These are phyloP conservation scores for Hypholoma fasciculare DNA, from an alignment of 768 basidiomycete species.

Conservation along the genomic window DNA sequence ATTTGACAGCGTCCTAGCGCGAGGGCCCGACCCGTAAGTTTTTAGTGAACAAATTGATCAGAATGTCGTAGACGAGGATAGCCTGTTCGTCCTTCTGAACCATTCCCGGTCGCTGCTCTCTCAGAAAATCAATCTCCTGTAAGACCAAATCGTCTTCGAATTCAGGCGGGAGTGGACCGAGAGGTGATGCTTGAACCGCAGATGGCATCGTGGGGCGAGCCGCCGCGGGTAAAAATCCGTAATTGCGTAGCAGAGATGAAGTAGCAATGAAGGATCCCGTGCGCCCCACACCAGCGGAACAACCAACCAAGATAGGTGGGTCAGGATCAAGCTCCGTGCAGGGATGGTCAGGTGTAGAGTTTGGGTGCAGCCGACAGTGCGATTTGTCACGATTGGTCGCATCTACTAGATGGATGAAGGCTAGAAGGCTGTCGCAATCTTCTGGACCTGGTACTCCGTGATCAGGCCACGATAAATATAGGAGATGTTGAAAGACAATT, in stretches of 20 bases:
- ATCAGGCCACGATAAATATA: conserved; percentile 83
- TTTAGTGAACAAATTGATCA: conserved; percentile 29
- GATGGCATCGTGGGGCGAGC: conserved; percentile 27
- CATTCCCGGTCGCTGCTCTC: conserved; percentile 85
- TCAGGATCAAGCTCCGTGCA: conserved; percentile 43
- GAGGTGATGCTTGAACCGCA: conserved; percentile 45
- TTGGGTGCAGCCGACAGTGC: conserved; percentile 22
- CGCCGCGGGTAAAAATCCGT: conserved; percentile 46
- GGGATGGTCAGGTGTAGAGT: conserved; percentile 9
- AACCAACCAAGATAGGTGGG: conserved; percentile 81
- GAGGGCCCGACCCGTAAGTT: conserved; percentile 5
- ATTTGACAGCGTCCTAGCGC: background rate
- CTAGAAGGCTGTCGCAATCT: conserved; percentile 59
- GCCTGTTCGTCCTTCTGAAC: conserved; percentile 73
- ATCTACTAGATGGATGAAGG: conserved; percentile 68
- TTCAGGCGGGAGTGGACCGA: conserved; percentile 55
- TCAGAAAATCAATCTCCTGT: conserved; percentile 72
- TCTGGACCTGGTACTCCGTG: conserved; percentile 72
- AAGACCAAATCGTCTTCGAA: conserved; percentile 57
- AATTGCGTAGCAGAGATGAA: conserved; percentile 70
- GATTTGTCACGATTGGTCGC: conserved; percentile 51
- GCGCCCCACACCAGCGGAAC: conserved; percentile 86
- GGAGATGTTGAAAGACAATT: conserved; percentile 65
- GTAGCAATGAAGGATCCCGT: conserved; percentile 86
- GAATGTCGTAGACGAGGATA: conserved; percentile 61